phyloP scores from a whole-genome alignment of 768 basidiomycete species.

The Serendipita vermifera region DNA sequence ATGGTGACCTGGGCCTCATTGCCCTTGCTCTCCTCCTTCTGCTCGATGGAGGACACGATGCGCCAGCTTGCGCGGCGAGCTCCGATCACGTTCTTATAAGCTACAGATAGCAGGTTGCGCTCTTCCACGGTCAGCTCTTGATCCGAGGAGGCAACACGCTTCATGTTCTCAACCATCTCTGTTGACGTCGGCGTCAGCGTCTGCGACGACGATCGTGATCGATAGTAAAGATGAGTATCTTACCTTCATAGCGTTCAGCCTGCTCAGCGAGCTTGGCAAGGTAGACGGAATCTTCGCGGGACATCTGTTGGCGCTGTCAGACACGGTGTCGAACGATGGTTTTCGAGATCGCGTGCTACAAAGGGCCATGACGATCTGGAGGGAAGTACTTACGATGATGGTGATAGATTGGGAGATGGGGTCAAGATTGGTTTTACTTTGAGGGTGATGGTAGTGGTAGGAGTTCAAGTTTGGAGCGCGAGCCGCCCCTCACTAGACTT shows the following conservation, averaged over 20 bases:
- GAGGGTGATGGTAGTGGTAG: too few relatives aligned
- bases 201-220: neutral
- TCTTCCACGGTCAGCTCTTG: constrained; percentile 98
- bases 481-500: too few relatives aligned
- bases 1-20: constrained; percentile 91
- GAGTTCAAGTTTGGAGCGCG: too few relatives aligned
- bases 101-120: constrained; percentile 93
- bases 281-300: constrained; percentile 96
- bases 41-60: constrained; percentile 96
- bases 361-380: too few relatives aligned
- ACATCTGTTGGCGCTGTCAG: too few relatives aligned
- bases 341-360: too few relatives aligned
- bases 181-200: neutral
- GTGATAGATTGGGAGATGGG: neutral
- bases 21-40: constrained; percentile 98
- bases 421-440: neutral
- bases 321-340: too few relatives aligned
- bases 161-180: constrained; percentile 99
- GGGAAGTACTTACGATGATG: neutral
- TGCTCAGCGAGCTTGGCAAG: constrained; percentile 99
- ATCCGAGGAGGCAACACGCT: constrained; percentile 93
- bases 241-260: constrained; percentile 98
- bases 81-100: constrained; percentile 99
- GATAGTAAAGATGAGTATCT: constrained; percentile 18
- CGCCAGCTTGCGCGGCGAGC: constrained; percentile 97